Base-by-base conservation (phyloP, 2,329 filamentous ascomycete species). In the Aspergillus vadensis region DNA sequence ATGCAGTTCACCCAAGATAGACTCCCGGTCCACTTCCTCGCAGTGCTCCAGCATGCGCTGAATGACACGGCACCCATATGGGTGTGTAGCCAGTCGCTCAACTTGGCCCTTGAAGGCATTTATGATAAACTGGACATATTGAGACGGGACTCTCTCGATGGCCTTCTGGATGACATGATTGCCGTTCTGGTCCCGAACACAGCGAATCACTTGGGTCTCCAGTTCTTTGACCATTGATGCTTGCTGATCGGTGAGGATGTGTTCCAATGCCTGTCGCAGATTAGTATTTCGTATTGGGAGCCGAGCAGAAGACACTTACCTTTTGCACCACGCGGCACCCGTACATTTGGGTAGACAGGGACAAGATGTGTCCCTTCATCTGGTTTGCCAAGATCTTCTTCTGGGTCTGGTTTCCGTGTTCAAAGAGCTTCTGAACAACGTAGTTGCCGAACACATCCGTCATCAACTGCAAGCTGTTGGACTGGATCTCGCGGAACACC, bases 401-500 rank as follows among this genome's bases (percentile, higher is more conserved):
- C 79, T 99, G 95, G 0, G 88, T 85, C 76, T 97, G 93, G 67
- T 92, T 96, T 41, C 95, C 94, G 74, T 98, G 92, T 74, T 98
- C 94, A 64, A 98, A 97, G 73, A 98, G 88, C 75, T 97, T 98
- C 72, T 99, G 95, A 41, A 98, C 93, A 38, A 99, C 95, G 72
- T 98, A 99, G 76, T 99, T 99, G 57, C 95, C 95, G 72, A 97
- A 99, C 0, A 98, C 89, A 74, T 98, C 95, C 49, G 89, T 94
- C 92, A 97, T 97, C 51, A 99, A 81, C 71, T 94, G 92, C 30
- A 96, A 77, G 1, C 90, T 87, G 67, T 99, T 95, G 0, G 88
- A 86, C 68, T 91, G 85, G 49, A 99, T 92, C 75, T 98, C 95
- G 0, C 84, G 82, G 80, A 97, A 98, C 0, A 98, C 86, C 58